Evolutionary conservation across 2,329 filamentous ascomycete species (phyloP).

Genomic region (Trichoderma endophyticum): DNA sequence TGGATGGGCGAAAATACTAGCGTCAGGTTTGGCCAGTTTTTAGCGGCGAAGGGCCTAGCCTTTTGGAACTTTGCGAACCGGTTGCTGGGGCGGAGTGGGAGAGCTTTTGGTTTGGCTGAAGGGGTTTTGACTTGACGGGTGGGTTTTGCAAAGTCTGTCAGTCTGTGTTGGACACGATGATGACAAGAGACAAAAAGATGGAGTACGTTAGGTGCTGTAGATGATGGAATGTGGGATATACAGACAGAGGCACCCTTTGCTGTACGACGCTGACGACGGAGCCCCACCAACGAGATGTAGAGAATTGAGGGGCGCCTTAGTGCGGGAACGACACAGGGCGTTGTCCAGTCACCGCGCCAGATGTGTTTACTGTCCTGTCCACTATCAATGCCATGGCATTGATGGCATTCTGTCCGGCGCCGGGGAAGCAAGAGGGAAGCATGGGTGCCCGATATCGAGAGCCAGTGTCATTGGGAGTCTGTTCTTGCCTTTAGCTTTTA

Average conservation of each 20-base stretch:
- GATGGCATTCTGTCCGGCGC: neutral
- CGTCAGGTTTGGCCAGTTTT: neutral
- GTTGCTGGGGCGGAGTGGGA: neutral
- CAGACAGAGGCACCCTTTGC: neutral
- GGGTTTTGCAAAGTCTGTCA: neutral
- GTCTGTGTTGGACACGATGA: neutral
- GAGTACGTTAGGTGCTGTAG: neutral
- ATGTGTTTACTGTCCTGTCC: neutral
- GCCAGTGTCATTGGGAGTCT: neutral
- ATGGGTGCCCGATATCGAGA: neutral
- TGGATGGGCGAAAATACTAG: slow-evolving; percentile 4
- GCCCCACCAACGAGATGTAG: neutral
- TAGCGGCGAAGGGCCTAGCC: neutral
- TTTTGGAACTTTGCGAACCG: neutral
- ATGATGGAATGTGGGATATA: neutral
- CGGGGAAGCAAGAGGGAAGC: neutral
- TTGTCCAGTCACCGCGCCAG: neutral
- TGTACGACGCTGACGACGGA: neutral
- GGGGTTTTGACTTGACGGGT: neutral
- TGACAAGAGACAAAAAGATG: neutral
- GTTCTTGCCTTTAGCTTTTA: neutral
- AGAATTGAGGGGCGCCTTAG: neutral
- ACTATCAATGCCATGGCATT: neutral
- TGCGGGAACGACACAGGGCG: neutral
- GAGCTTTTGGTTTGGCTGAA: neutral